These are phyloP conservation scores for Trichosporon faecale DNA, from an alignment of 1,284 basidiomycete species.

Conservation along the genomic window DNA sequence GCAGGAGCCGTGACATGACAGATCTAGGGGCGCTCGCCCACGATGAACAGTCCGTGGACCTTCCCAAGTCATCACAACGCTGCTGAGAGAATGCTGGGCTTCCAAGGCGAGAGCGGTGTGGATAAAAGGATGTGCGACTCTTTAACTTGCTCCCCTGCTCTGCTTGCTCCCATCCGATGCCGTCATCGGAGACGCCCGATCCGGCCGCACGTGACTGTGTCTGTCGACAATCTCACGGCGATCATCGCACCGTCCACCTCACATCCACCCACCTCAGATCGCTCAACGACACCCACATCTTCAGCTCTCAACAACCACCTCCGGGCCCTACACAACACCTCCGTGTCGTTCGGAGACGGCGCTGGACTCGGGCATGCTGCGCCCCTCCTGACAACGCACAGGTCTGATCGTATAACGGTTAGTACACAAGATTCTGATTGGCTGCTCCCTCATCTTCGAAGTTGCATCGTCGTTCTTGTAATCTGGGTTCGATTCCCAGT, in stretches of 20 bases:
- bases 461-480: neutral
- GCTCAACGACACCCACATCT: neutral
- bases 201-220: neutral
- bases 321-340: neutral
- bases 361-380: neutral
- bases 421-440: neutral
- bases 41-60: too few species aligned
- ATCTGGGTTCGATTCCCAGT: constrained; percentile 5
- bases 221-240: neutral
- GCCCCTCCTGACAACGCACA: neutral
- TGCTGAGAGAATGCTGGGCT: too few species aligned
- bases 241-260: neutral
- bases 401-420: constrained; percentile 5
- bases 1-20: too few species aligned
- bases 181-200: neutral
- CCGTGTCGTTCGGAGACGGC: neutral
- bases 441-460: neutral
- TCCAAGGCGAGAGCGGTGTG: too few species aligned
- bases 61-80: too few species aligned
- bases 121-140: too few species aligned
- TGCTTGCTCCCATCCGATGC: neutral
- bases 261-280: neutral
- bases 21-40: too few species aligned
- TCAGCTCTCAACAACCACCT: too few species aligned
- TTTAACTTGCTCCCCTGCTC: too few species aligned